Conservation (phyloP, 352 stramenopile genomes). For the Lagenidium sp. region DNA sequence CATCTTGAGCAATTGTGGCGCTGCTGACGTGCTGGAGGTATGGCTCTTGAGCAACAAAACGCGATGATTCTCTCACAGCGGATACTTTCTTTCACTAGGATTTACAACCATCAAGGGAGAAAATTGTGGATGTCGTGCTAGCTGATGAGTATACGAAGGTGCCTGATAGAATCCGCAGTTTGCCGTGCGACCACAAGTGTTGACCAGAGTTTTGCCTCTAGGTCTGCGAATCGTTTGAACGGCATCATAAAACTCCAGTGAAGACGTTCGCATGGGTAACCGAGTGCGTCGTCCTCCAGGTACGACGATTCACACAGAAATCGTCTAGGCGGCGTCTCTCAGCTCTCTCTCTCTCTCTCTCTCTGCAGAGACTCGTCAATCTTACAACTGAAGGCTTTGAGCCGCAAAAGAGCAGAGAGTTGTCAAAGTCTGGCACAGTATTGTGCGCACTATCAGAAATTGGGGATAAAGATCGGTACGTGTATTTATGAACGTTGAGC, state of each 20-base stretch:
- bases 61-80: too few relatives aligned
- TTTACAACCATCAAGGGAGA: constrained; percentile 21
- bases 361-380: constrained; percentile 34
- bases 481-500: too few relatives aligned
- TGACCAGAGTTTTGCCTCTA: constrained; percentile 3
- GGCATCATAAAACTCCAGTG: constrained; percentile 23
- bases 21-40: constrained; percentile 46
- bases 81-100: constrained; percentile 22
- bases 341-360: background rate
- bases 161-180: background rate
- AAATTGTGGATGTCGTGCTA: constrained; percentile 49
- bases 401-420: too few relatives aligned
- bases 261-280: constrained; percentile 76
- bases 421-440: constrained; percentile 19
- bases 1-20: constrained; percentile 55
- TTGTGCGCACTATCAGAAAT: constrained; percentile 39
- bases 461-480: constrained; percentile 47
- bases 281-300: constrained; percentile 75
- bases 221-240: constrained; percentile 44
- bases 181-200: background rate
- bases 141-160: constrained; percentile 68
- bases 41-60: too few relatives aligned
- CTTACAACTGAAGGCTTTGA: constrained; percentile 29
- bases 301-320: too few relatives aligned
- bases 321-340: too few relatives aligned